phyloP scores from a whole-genome alignment of 345 rosid genomes.

The Eucalyptus victrix region DNA sequence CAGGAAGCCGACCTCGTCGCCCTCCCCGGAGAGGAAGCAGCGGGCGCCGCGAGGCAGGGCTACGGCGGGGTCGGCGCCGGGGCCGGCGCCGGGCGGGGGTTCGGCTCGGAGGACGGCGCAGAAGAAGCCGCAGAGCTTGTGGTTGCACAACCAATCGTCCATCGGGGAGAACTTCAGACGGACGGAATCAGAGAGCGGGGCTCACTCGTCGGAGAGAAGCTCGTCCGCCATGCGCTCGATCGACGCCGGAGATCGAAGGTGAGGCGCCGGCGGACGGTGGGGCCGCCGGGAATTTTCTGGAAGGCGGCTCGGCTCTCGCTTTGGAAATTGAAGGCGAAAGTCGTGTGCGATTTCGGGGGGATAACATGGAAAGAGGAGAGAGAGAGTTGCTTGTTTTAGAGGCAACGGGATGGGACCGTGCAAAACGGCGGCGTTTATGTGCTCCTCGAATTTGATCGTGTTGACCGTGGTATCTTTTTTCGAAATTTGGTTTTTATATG shows the following conservation, averaged over 20 bases:
- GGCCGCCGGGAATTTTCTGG: neutral
- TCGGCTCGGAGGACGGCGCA: conserved; percentile 31
- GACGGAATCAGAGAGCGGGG: neutral
- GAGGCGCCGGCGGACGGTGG: neutral
- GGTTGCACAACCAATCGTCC: conserved; percentile 1
- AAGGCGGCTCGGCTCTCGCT: neutral
- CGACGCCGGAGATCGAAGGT: neutral
- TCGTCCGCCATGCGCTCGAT: neutral
- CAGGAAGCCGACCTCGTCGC: conserved; percentile 19
- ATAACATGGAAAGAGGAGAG: neutral
- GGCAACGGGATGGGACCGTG: neutral
- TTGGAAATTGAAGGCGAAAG: neutral
- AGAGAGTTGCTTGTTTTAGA: neutral
- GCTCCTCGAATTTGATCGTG: neutral
- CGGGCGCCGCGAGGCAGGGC: conserved; percentile 14
- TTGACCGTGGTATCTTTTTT: neutral
- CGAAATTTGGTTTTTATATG: neutral
- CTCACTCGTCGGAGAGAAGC: neutral
- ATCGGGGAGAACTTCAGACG: neutral
- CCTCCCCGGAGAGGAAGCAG: conserved; percentile 35
- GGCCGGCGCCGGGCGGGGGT: neutral
- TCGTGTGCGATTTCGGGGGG: neutral
- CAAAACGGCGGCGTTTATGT: neutral
- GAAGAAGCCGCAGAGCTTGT: conserved; percentile 78
- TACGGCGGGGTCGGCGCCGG: neutral